Evolutionary conservation across 1,139 yeast species (phyloP).

Genomic region (Zygoascus hellenicus): DNA sequence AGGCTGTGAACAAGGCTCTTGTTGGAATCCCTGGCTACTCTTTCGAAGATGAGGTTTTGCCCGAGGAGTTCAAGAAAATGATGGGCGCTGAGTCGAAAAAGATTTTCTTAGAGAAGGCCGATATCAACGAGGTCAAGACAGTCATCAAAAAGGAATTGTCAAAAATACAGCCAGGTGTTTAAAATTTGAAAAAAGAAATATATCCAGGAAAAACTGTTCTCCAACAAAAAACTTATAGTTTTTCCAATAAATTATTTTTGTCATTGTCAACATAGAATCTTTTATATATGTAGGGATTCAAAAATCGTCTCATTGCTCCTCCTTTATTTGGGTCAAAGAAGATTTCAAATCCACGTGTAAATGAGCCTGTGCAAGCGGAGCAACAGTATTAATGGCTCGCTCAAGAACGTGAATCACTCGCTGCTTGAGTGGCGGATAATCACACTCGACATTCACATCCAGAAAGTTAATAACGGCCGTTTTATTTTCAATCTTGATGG

Average conservation of each 20-base stretch:
- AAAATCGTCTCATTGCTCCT: background rate
- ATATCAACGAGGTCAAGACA: constrained; percentile 63
- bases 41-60: constrained; percentile 82
- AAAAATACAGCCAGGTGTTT: constrained; percentile 1
- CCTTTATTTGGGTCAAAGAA: constrained; percentile 10
- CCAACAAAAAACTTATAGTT: background rate
- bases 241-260: background rate
- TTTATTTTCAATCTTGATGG: constrained; percentile 62
- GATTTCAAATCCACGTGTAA: background rate
- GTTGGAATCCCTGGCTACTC: constrained; percentile 61
- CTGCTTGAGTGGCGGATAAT: constrained; percentile 69
- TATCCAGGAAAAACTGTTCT: background rate
- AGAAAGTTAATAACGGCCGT: constrained; percentile 65
- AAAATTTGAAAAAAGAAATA: background rate
- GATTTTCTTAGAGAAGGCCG: constrained; percentile 66
- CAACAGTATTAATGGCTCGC: constrained; percentile 73
- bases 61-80: constrained; percentile 75
- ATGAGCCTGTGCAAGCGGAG: constrained; percentile 52
- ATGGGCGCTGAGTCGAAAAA: constrained; percentile 70
- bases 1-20: constrained; percentile 84
- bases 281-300: background rate
- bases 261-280: background rate
- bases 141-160: constrained; percentile 60
- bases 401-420: constrained; percentile 76
- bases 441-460: constrained; percentile 65